Evolutionary conservation across 768 basidiomycete genomes (phyloP).

Genomic region (Exidia glandulosa): DNA sequence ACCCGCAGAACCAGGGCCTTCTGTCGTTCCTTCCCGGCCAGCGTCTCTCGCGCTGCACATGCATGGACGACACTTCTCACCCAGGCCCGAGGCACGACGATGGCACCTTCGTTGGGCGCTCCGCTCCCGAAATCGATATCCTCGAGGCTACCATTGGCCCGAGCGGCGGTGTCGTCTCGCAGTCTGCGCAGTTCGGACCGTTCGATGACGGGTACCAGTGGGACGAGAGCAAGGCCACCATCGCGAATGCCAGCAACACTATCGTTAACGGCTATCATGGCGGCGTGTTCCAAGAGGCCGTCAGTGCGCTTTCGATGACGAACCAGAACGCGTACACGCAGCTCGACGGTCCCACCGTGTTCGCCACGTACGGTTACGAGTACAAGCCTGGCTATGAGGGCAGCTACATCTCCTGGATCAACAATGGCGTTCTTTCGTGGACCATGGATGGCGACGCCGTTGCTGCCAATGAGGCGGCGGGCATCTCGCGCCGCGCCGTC

Average conservation of each 20-base stretch:
- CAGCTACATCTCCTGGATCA: constrained; percentile 72
- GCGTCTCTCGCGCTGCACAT: constrained; percentile 80
- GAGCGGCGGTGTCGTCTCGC: constrained; percentile 54
- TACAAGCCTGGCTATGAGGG: constrained; percentile 64
- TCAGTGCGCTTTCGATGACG: constrained; percentile 59
- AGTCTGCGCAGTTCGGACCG: constrained; percentile 76
- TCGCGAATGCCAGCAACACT: constrained; percentile 41
- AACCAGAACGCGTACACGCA: constrained; percentile 62
- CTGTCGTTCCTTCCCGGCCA: constrained; percentile 86
- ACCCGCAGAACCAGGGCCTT: constrained; percentile 35
- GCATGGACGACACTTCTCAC: constrained; percentile 61
- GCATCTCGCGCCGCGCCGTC: constrained; percentile 53
- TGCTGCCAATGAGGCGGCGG: constrained; percentile 43
- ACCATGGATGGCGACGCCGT: constrained; percentile 54
- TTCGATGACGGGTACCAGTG: constrained; percentile 66
- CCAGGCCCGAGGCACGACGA: constrained; percentile 75
- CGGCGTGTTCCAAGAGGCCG: constrained; percentile 74
- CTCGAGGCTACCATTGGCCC: constrained; percentile 54
- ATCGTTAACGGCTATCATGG: constrained; percentile 59
- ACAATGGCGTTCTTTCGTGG: constrained; percentile 54
- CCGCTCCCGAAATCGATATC: constrained; percentile 85
- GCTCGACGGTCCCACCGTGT: constrained; percentile 36
- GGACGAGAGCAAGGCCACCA: constrained; percentile 39
- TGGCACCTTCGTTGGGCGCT: constrained; percentile 68
- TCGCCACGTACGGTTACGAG: constrained; percentile 68